These are phyloP conservation scores for Acanthamoeba sp. DNA, from an alignment of 208 protist genomes.

Conservation along the genomic window DNA sequence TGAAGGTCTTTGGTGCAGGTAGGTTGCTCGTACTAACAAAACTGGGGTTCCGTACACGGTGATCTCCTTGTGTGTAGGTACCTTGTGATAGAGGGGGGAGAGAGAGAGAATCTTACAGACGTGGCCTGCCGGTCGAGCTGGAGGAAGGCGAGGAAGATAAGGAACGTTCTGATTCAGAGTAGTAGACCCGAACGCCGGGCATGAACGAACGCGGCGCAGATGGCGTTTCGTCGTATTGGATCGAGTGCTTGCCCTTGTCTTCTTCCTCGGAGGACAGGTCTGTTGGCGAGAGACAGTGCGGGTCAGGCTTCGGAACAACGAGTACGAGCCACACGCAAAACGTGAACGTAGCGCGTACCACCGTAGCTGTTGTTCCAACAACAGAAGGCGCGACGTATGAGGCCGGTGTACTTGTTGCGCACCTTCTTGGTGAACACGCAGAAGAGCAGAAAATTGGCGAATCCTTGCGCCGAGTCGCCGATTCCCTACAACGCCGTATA, in stretches of 20 bases:
- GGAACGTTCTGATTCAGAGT: background rate
- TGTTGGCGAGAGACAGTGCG: too few species aligned
- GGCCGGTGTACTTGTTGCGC: slow-evolving; percentile 30
- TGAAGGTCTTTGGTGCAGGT: too few species aligned
- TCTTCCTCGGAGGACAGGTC: slow-evolving; percentile 1
- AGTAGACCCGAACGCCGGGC: slow-evolving; percentile 51
- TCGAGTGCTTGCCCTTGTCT: slow-evolving; percentile 14
- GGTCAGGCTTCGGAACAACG: too few species aligned
- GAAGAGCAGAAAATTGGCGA: slow-evolving; percentile 74
- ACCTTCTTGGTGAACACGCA: slow-evolving; percentile 71
- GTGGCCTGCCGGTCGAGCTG: too few species aligned
- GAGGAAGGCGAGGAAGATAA: background rate
- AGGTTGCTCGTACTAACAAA: too few species aligned
- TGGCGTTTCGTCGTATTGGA: background rate
- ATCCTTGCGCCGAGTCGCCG: slow-evolving; percentile 71
- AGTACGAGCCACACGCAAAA: background rate
- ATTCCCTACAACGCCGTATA: background rate
- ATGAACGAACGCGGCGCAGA: background rate
- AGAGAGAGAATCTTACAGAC: too few species aligned
- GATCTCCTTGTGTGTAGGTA: too few species aligned
- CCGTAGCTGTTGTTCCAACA: background rate
- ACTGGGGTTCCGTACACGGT: too few species aligned
- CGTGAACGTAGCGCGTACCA: background rate
- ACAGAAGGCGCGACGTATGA: background rate
- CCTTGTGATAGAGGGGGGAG: too few species aligned